Base-by-base conservation (phyloP, 108 stramenopile genomes). In the Nitzschia sp. region DNA sequence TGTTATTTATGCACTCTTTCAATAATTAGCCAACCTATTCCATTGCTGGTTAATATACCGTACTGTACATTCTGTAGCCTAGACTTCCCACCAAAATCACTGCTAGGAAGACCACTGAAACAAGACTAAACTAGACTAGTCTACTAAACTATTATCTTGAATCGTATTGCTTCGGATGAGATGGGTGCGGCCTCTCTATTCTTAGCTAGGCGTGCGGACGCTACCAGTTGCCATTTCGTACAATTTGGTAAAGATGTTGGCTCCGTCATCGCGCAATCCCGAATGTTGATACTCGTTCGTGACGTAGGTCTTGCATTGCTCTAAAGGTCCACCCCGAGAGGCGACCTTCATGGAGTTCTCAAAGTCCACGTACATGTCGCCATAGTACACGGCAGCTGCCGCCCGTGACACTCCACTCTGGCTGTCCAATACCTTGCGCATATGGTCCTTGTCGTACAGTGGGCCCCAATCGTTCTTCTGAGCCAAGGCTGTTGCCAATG, bases 281-380 rank as follows among this genome's bases (percentile, higher is more conserved):
- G 85, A 89, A 73, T 97, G 97, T 63, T 97, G 97, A 79, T 94
- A 96, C 44, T 95, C 94, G 68, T 96, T 97, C 0, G 90, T 96
- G 0, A 96, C 78, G 77, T 86, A 96, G 0, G 91, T 80, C 53
- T 94, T 91, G 45, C 84, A 77, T 31, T 79, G 58, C 56, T 90
- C 88, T 30, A 94, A 60, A 0, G 93, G 89, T 8, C 73, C 78
- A 16, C 85, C 84, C 4, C 84, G 82, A 41, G 67, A 26, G 11
- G 77, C 38, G 5, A 94, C 72, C 56, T 82, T 75, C 85, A 87
- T 90, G 21, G 72, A 66, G 45, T 47, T 67, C 53, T 93, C 86
- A 56, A 94, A 94, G 55, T 97, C 97, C 2, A 97, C 97, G 63
- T 96, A 97, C 87, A 97, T 83, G 64, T 97, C 97, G 33, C 95